These are phyloP conservation scores for Oryza glumipatula DNA, from an alignment of 176 grass and related monocot species.

Conservation along the genomic window DNA sequence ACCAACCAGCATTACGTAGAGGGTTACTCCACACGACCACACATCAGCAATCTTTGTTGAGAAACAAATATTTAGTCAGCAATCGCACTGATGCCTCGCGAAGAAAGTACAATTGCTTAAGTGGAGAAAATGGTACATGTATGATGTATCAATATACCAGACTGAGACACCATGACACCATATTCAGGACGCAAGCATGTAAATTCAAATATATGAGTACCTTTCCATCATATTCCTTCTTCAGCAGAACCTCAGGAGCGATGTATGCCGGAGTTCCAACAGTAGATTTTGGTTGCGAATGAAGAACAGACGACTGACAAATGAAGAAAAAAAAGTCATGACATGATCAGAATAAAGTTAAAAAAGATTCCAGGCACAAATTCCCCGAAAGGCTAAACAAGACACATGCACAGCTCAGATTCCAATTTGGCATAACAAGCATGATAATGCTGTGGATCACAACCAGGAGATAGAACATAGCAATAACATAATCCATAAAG, in stretches of 20 bases:
- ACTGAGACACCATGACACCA: background rate
- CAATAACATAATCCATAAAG: background rate
- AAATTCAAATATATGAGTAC: slow-evolving; percentile 16
- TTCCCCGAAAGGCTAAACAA: background rate
- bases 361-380: background rate
- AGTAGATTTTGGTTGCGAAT: slow-evolving; percentile 78
- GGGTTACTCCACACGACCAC: slow-evolving; percentile 92
- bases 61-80: slow-evolving; percentile 19
- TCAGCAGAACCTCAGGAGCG: slow-evolving; percentile 81
- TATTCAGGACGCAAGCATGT: background rate
- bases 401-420: background rate
- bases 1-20: slow-evolving; percentile 96
- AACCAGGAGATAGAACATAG: background rate
- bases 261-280: slow-evolving; percentile 85
- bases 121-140: background rate
- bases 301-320: slow-evolving; percentile 74
- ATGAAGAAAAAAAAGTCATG: background rate
- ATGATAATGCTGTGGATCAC: background rate
- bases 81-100: background rate
- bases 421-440: background rate
- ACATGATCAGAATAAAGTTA: background rate
- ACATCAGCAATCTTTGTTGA: slow-evolving; percentile 82
- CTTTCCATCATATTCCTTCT: slow-evolving; percentile 88
- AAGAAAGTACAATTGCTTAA: background rate
- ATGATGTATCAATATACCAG: background rate